Percentiles rank a stretch among this genome's conserved stretches.
Evolutionary conservation across 345 rosid genomes (phyloP).

Genomic region (Salix udensis): DNA sequence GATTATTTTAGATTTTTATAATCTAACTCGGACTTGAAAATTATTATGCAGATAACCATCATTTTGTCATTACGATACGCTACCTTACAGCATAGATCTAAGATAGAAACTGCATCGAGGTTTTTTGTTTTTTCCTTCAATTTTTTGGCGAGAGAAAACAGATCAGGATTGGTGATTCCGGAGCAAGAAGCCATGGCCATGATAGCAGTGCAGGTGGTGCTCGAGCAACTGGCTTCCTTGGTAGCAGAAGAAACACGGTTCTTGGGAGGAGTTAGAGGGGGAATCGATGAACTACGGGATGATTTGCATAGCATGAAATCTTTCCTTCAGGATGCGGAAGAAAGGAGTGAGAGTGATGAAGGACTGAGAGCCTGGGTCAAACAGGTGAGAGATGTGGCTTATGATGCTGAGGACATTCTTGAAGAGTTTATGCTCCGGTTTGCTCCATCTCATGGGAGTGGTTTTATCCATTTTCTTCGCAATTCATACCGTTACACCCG

Average conservation of each 20-base stretch:
- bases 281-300: neutral
- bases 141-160: neutral
- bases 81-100: too few species aligned
- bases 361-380: slow-evolving; percentile 4
- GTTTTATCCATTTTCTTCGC: neutral
- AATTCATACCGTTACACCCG: neutral
- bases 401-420: slow-evolving; percentile 1
- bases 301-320: slow-evolving; percentile 7
- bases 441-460: neutral
- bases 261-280: slow-evolving; percentile 3
- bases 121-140: neutral
- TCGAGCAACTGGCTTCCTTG: neutral
- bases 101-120: neutral
- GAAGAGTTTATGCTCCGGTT: neutral
- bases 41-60: too few species aligned
- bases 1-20: too few species aligned
- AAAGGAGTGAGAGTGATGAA: slow-evolving; percentile 3
- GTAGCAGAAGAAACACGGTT: slow-evolving; percentile 3
- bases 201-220: slow-evolving; percentile 8
- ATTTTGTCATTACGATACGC: too few species aligned
- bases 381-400: slow-evolving; percentile 14
- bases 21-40: too few species aligned
- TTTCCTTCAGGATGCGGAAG: slow-evolving; percentile 16
- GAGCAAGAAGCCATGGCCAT: slow-evolving; percentile 1
- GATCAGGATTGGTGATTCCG: neutral